Percentiles rank a stretch among this genome's conserved stretches.
Conservation (phyloP, 2,329 filamentous ascomycete species). For the Fusarium sp. region DNA sequence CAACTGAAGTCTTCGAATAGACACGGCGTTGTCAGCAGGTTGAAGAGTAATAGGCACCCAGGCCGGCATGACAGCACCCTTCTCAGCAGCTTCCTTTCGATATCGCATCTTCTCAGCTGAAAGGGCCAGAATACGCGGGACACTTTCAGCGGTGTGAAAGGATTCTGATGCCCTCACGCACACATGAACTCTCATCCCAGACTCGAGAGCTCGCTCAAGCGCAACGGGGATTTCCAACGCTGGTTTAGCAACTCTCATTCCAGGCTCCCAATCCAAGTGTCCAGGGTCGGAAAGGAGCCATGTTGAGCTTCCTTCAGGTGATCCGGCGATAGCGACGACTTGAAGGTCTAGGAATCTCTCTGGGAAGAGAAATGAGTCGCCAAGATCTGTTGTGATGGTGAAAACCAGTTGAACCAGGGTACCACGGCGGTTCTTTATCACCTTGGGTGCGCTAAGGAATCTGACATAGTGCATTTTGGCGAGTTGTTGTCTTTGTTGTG, state of each 20-base stretch:
- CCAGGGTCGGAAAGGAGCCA: slow-evolving; percentile 47
- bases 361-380: slow-evolving; percentile 67
- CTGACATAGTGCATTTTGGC: slow-evolving; percentile 69
- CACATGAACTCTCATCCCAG: slow-evolving; percentile 47
- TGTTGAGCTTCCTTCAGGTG: slow-evolving; percentile 39
- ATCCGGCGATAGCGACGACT: slow-evolving; percentile 51
- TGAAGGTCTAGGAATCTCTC: slow-evolving; percentile 60
- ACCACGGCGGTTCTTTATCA: slow-evolving; percentile 48
- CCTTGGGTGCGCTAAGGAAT: slow-evolving; percentile 62
- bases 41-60: slow-evolving; percentile 55
- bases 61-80: slow-evolving; percentile 60
- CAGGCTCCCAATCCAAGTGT: slow-evolving; percentile 51
- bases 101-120: slow-evolving; percentile 35
- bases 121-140: slow-evolving; percentile 47
- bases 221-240: slow-evolving; percentile 47
- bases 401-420: slow-evolving; percentile 61
- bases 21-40: slow-evolving; percentile 42
- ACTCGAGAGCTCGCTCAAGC: slow-evolving; percentile 46
- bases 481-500: slow-evolving; percentile 4
- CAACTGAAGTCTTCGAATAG: slow-evolving; percentile 50
- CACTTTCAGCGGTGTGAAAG: slow-evolving; percentile 47
- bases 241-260: slow-evolving; percentile 59
- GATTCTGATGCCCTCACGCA: slow-evolving; percentile 48
- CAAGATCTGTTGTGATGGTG: slow-evolving; percentile 69
- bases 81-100: slow-evolving; percentile 32